A percentile compares a stretch with the other conserved stretches of the same genome.
Evolutionary conservation across 1,284 basidiomycete species (phyloP).

Genomic region (Leccinum olivaceoglutinosum): DNA sequence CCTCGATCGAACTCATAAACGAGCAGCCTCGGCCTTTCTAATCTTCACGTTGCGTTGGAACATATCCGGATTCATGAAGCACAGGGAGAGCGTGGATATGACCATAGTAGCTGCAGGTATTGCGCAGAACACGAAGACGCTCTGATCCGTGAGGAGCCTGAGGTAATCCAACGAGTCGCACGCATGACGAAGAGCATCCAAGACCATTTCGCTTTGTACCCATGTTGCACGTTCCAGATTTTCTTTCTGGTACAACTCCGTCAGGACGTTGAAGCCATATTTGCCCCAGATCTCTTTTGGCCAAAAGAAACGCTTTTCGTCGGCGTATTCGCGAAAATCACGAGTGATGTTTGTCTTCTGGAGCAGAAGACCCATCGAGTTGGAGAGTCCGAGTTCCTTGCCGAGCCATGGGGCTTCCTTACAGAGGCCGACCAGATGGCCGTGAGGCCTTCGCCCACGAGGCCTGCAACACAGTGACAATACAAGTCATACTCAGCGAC

Average conservation of each 20-base stretch:
- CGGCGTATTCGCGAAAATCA: constrained; percentile 90
- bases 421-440: constrained; percentile 83
- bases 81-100: constrained; percentile 86
- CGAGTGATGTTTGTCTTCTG: constrained; percentile 61
- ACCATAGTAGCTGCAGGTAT: constrained; percentile 91
- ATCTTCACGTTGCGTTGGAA: constrained; percentile 93
- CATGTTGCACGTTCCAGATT: constrained; percentile 61
- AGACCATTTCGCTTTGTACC: constrained; percentile 84
- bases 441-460: constrained; percentile 95
- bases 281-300: constrained; percentile 87
- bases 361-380: too few species aligned
- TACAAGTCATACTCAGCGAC: constrained; percentile 92
- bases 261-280: constrained; percentile 68
- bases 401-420: constrained; percentile 81
- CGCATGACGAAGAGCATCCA: constrained; percentile 54
- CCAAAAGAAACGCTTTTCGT: constrained; percentile 81
- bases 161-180: constrained; percentile 64
- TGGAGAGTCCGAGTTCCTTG: constrained; percentile 40
- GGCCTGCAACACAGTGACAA: constrained; percentile 97
- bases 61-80: constrained; percentile 93
- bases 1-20: constrained; percentile 53
- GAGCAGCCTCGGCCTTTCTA: constrained; percentile 84
- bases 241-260: constrained; percentile 52
- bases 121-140: constrained; percentile 94
- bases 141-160: constrained; percentile 83